Percentiles rank a stretch among this genome's conserved stretches.
These are phyloP conservation scores for Sporothrix curviconia DNA, from an alignment of 2,329 filamentous ascomycete species.

Conservation along the genomic window DNA sequence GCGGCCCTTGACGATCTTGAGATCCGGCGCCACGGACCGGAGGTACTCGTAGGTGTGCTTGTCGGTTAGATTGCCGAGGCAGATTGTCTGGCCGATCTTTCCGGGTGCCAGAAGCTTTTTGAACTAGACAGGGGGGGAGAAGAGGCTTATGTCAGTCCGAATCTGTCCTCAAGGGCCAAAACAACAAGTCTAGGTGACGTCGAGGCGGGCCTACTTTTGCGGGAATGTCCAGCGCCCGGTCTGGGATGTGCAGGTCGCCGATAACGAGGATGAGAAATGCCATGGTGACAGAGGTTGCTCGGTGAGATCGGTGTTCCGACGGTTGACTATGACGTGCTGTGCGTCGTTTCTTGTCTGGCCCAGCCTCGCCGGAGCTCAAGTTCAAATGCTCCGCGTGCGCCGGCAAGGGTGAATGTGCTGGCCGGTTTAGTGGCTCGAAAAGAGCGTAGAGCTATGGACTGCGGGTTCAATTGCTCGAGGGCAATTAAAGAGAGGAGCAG, in stretches of 20 bases:
- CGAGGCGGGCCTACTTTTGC: constrained; percentile 58
- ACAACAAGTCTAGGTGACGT: constrained; percentile 5
- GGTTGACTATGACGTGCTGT: background rate
- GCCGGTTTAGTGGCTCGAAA: background rate
- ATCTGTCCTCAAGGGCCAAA: too few relatives aligned
- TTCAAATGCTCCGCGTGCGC: background rate
- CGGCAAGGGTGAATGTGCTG: background rate
- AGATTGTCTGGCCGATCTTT: constrained; percentile 77
- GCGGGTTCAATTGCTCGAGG: background rate
- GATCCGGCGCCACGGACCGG: constrained; percentile 64
- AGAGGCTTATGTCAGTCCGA: too few relatives aligned
- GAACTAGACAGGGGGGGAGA: constrained; percentile 49
- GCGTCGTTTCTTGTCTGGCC: background rate
- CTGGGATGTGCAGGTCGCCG: constrained; percentile 88
- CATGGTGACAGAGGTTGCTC: constrained; percentile 45
- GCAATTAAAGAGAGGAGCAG: background rate
- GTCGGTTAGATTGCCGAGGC: constrained; percentile 74
- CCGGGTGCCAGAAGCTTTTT: constrained; percentile 78
- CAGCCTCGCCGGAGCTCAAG: background rate
- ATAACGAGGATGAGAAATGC: constrained; percentile 87
- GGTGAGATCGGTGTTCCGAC: background rate
- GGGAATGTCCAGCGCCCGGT: constrained; percentile 84
- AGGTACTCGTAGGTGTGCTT: constrained; percentile 75
- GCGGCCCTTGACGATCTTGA: constrained; percentile 62
- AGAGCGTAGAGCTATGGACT: too few relatives aligned